Conservation (phyloP, 2,329 filamentous ascomycete species). For the Colletotrichum sojae region DNA sequence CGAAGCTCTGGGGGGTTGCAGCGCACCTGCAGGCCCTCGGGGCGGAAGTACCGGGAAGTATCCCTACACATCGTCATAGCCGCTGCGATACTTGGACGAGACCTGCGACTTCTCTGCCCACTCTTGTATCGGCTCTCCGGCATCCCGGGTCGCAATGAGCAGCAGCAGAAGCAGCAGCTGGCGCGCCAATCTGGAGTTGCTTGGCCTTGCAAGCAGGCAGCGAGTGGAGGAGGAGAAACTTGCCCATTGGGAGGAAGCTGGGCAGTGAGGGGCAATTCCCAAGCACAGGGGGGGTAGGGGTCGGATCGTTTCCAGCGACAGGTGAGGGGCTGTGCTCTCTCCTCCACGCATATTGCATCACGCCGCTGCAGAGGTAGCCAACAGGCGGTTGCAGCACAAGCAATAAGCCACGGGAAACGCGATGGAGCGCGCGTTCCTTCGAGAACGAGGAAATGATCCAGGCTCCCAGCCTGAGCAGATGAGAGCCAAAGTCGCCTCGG, state of each 20-base stretch:
- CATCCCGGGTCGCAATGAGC: conserved; percentile 23
- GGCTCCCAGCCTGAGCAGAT: too few relatives aligned
- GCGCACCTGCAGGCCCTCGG: background rate
- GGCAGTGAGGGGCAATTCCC: conserved; percentile 25
- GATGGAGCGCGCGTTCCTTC: conserved; percentile 19
- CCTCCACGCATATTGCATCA: conserved; percentile 27
- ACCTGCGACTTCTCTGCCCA: background rate
- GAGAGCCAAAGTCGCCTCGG: too few relatives aligned
- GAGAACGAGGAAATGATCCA: conserved; percentile 6
- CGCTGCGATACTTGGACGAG: background rate
- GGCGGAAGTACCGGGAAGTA: conserved; percentile 4
- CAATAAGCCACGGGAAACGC: background rate
- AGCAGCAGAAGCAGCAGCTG: conserved; percentile 5
- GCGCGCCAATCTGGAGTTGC: background rate
- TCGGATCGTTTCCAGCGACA: conserved; percentile 19
- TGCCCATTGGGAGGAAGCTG: conserved; percentile 6
- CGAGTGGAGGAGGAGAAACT: background rate
- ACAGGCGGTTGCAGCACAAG: conserved; percentile 17
- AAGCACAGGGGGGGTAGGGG: background rate
- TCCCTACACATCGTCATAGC: too few relatives aligned
- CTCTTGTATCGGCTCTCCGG: conserved; percentile 14
- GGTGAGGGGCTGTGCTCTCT: conserved; percentile 31
- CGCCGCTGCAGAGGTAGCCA: conserved; percentile 17
- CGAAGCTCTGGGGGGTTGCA: conserved; percentile 21
- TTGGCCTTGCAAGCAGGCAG: background rate